Evolutionary conservation across 768 basidiomycete species (phyloP), one percentile per base, ranked within the genome.

Genomic region (Auricularia cornea): DNA sequence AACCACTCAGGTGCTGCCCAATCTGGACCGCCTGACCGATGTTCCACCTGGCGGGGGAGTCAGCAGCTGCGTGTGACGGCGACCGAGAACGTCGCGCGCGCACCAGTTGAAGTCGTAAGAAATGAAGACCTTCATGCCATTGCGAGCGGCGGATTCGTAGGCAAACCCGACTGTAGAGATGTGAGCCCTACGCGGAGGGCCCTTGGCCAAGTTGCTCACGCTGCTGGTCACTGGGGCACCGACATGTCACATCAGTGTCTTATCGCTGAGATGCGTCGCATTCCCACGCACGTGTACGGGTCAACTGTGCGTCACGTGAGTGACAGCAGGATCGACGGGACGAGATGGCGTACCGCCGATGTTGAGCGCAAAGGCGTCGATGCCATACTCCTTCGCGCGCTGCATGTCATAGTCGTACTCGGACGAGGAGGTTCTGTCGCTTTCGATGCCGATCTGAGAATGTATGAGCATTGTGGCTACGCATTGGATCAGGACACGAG

Each of bases 21-120:
- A 57, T 57, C 54, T 57, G 54, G 20, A 26, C 14, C 10, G 28
- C 54, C 30, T 57, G 54, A 10, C 54, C 23, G 8, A 20, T 31
- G 26, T 57, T 57, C 54, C 54, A 57, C 54, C 54, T 57, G 23
- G 23, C 12, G 44, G 20, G 6, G 44, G 16, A 12, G 20, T 48
- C 10, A 57, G 54, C 14, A 8, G 10, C 10, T 52, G 6, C 10
- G 23, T 10, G 23, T 10, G 16, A 6, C 6, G 23, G 51, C 10
- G 12, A 31, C 23, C 8, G 54, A 29, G 51, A 23, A 52, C 23
- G 20, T 16, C 16, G 26, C 16, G 54, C 11, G 10, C 54, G 6
- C 30, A 57, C 54, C 54, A 57, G 54, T 57, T 57, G 54, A 57
- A 57, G 20, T 57, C 54, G 54, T 57, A 57, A 10, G 54, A 57